Conservation (phyloP, 129 eudicot species). For the Heracleum sosnowskyi region DNA sequence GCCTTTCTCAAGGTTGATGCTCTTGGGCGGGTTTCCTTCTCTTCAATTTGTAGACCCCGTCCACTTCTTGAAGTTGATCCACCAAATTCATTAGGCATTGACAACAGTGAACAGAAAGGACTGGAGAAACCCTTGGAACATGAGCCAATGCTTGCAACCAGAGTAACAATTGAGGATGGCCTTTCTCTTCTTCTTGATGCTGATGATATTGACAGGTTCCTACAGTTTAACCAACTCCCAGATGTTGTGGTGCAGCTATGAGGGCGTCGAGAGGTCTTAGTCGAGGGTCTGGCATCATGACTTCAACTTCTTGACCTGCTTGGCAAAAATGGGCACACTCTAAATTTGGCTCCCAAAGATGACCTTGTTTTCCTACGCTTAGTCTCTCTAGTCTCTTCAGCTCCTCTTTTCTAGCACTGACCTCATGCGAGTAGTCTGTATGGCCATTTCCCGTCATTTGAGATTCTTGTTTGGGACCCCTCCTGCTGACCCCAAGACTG, state of each 20-base stretch:
- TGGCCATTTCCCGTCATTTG: conserved; percentile 88
- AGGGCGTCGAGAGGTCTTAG: conserved; percentile 64
- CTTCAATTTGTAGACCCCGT: conserved; percentile 92
- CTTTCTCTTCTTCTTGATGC: conserved; percentile 82
- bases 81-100: conserved; percentile 37
- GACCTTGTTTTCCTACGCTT: conserved; percentile 71
- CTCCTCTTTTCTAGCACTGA: conserved; percentile 58
- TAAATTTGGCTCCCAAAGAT: conserved; percentile 41
- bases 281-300: conserved; percentile 79
- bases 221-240: conserved; percentile 68
- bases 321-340: conserved; percentile 49
- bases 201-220: conserved; percentile 80
- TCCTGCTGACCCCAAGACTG: conserved; percentile 39
- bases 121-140: conserved; percentile 76
- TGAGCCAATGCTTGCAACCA: conserved; percentile 96
- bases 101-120: conserved; percentile 43
- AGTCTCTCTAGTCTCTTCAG: conserved; percentile 68
- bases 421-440: conserved; percentile 68
- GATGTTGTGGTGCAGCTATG: conserved; percentile 65
- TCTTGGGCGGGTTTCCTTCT: conserved; percentile 76
- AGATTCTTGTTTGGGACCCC: conserved; percentile 70
- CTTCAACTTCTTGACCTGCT: conserved; percentile 89
- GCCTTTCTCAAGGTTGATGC: conserved; percentile 93
- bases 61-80: conserved; percentile 93
- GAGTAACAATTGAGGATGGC: conserved; percentile 88